These are phyloP conservation scores for Tolypocladium tropicale DNA, from an alignment of 2,329 filamentous ascomycete species.

Conservation along the genomic window DNA sequence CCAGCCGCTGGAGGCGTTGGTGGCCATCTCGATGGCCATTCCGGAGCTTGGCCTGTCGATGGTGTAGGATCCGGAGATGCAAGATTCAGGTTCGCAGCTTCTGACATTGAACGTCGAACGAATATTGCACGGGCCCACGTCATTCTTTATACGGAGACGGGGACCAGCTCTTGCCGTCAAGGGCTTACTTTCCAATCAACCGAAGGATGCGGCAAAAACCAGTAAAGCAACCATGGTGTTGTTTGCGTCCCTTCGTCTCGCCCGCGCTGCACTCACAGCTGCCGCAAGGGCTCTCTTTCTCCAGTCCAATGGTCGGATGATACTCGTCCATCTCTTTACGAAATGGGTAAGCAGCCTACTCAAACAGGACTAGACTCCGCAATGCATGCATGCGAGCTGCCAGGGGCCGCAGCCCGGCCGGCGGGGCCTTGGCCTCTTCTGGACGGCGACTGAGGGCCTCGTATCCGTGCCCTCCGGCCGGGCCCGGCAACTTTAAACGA, in stretches of 20 bases:
- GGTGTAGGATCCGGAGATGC: no score
- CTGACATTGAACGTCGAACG: no score
- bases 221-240: no score
- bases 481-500: background rate
- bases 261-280: no score
- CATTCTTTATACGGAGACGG: background rate
- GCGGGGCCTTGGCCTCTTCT: conserved; percentile 21
- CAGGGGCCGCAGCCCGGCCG: background rate
- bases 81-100: no score
- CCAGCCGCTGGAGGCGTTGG: background rate
- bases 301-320: background rate
- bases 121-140: no score
- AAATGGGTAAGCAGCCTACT: conserved; percentile 1
- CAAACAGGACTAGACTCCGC: conserved; percentile 23
- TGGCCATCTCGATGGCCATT: background rate
- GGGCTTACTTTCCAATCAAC: no score
- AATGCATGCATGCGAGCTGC: background rate
- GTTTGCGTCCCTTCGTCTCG: no score
- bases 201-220: no score
- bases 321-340: no score
- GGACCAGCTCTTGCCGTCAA: no score
- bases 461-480: background rate
- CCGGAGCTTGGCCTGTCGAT: background rate
- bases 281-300: background rate
- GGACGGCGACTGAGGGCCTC: conserved; percentile 1